Evolutionary conservation across 495 filamentous ascomycete genomes (phyloP), one percentile per base, ranked within the genome.

Genomic region (Aspergillus nanangensis): DNA sequence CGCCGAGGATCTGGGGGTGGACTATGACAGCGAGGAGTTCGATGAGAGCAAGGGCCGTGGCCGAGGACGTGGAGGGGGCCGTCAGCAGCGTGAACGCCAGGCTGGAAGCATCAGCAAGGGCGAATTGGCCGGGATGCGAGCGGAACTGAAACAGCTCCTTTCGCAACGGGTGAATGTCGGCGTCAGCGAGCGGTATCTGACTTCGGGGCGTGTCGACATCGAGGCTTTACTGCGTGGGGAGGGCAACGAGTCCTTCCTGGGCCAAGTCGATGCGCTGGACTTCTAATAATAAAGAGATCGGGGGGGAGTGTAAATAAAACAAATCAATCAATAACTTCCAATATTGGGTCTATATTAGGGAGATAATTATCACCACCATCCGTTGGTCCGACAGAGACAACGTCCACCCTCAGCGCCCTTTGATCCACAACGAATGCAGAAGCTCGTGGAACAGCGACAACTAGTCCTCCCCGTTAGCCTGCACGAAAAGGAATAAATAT

Each of bases 1-100:
- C 0, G 94, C 93, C 1, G 90, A 96, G 40, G 93, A 97, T 50
- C 77, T 98, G 3, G 93, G 93, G 2, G 86, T 97, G 5, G 93
- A 96, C 19, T 92, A 92, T 57, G 89, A 96, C 56, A 86, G 82
- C 51, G 90, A 96, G 17, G 87, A 90, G 38, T 83, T 93, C 38
- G 82, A 86, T 48, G 65, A 72, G 32, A 76, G 78, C 9, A 67
- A 67, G 38, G 81, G 83, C 56, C 78, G 78, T 41, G 81, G 83
- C 5, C 80, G 87, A 32, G 87, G 87, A 3, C 71, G 75, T 45
- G 70, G 78, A 40, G 79, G 84, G 20, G 87, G 84, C 8, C 75
- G 87, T 48, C 84, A 87, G 60, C 72, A 83, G 62, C 83, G 83
- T 58, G 85, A 92, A 55, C 80, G 83, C 56, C 74, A 91, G 60